Conservation (phyloP, 768 basidiomycete species). For the Termitomyces sp. region DNA sequence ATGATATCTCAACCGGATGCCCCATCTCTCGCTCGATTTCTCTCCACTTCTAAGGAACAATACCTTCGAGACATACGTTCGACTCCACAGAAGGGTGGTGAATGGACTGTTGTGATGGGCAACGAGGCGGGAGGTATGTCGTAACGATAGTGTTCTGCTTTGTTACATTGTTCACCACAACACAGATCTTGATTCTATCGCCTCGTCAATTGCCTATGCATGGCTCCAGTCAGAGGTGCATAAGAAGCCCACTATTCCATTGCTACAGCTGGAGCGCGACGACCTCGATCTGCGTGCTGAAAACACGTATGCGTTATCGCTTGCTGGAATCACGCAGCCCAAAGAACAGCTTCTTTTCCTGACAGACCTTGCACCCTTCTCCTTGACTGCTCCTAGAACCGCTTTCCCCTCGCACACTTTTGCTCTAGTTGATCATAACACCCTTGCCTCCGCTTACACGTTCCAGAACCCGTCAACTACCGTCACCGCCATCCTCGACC, state of each 20-base stretch:
- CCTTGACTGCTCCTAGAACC: constrained; percentile 2
- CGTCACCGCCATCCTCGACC: constrained; percentile 85
- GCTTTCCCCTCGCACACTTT: constrained; percentile 55
- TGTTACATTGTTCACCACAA: background rate
- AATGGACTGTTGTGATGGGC: constrained; percentile 89
- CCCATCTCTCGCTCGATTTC: constrained; percentile 25
- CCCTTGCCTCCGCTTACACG: constrained; percentile 44
- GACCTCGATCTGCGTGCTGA: constrained; percentile 84
- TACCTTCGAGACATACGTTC: constrained; percentile 57
- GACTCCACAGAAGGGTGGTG: constrained; percentile 36
- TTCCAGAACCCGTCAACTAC: constrained; percentile 32
- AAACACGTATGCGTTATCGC: constrained; percentile 72
- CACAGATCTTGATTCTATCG: constrained; percentile 86
- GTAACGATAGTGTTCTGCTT: background rate
- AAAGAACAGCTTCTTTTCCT: constrained; percentile 59
- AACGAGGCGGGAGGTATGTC: constrained; percentile 92
- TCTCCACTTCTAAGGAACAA: constrained; percentile 41
- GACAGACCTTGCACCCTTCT: constrained; percentile 54
- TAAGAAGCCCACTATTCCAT: constrained; percentile 59
- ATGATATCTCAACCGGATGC: constrained; percentile 10
- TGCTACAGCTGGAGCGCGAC: constrained; percentile 62
- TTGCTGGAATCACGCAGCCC: constrained; percentile 50
- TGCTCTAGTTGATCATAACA: constrained; percentile 91
- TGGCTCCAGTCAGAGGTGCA: constrained; percentile 63
- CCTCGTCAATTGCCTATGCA: constrained; percentile 81